These are phyloP conservation scores for Fusarium sp. DNA, from an alignment of 2,329 filamentous ascomycete genomes.

Conservation along the genomic window DNA sequence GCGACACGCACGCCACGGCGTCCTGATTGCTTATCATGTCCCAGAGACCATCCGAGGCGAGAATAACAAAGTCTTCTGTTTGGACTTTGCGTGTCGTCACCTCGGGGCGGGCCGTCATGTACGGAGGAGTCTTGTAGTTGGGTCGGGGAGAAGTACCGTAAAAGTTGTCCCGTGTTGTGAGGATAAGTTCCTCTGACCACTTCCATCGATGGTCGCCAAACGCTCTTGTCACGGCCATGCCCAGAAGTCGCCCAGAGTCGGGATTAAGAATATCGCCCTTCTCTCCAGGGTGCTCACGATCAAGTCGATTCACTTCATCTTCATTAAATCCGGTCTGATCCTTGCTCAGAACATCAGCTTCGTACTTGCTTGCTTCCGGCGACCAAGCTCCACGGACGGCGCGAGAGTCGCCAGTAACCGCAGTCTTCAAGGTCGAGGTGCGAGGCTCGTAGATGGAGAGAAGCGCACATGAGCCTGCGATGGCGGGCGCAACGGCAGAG, in stretches of 20 bases:
- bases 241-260: constrained; percentile 72
- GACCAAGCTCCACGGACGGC: constrained; percentile 72
- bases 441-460: constrained; percentile 73
- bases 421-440: constrained; percentile 70
- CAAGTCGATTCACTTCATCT: constrained; percentile 70
- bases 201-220: constrained; percentile 82
- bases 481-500: constrained; percentile 54
- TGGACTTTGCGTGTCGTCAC: constrained; percentile 71
- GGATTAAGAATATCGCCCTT: constrained; percentile 64
- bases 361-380: constrained; percentile 61
- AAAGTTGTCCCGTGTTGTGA: constrained; percentile 59
- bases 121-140: constrained; percentile 71
- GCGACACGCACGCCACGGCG: constrained; percentile 70
- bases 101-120: constrained; percentile 78
- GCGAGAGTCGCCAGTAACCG: constrained; percentile 78
- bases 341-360: constrained; percentile 68
- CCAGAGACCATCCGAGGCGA: constrained; percentile 79
- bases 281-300: constrained; percentile 74
- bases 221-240: constrained; percentile 73
- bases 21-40: constrained; percentile 71
- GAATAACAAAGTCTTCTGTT: constrained; percentile 71
- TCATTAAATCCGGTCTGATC: constrained; percentile 78
- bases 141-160: constrained; percentile 63
- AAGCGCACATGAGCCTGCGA: constrained; percentile 74
- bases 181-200: constrained; percentile 67